Conservation (phyloP, 148 eudicot species). For the Fagopyrum tataricum region DNA sequence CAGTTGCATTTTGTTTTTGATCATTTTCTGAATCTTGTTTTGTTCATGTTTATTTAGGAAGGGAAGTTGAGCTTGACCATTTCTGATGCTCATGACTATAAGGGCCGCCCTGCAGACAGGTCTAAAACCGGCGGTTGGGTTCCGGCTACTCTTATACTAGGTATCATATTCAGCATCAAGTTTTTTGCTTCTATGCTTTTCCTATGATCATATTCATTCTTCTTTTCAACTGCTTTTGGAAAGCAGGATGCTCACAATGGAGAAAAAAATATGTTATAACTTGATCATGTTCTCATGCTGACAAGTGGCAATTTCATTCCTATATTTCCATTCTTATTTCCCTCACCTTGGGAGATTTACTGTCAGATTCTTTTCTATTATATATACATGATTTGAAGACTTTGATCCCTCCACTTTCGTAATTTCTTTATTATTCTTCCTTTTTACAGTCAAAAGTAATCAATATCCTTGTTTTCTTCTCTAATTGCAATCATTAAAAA, state of each 20-base stretch:
- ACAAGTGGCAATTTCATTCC: conserved; percentile 1
- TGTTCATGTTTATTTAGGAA: conserved; percentile 27
- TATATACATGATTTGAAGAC: not conserved
- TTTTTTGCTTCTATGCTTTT: not conserved
- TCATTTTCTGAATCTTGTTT: not conserved
- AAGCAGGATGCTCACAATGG: not conserved
- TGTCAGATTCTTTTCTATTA: not conserved
- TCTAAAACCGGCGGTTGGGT: conserved; percentile 85
- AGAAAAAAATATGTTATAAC: not conserved
- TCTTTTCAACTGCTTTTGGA: conserved; percentile 5
- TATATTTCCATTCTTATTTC: not conserved
- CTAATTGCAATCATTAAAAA: conserved; percentile 4
- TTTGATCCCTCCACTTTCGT: not conserved
- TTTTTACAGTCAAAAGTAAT: not conserved
- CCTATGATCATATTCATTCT: conserved; percentile 9
- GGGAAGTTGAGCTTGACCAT: conserved; percentile 48
- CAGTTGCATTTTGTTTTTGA: not conserved
- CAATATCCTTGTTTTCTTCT: conserved; percentile 8
- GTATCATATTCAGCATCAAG: conserved; percentile 17
- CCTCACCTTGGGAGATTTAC: not conserved
- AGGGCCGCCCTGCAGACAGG: conserved; percentile 64
- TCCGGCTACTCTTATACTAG: conserved; percentile 65
- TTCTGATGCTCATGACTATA: conserved; percentile 61
- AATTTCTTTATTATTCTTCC: not conserved
- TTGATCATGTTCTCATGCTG: conserved; percentile 3